Conservation (phyloP, 2,329 filamentous ascomycete species). For the Thelonectria blattea region DNA sequence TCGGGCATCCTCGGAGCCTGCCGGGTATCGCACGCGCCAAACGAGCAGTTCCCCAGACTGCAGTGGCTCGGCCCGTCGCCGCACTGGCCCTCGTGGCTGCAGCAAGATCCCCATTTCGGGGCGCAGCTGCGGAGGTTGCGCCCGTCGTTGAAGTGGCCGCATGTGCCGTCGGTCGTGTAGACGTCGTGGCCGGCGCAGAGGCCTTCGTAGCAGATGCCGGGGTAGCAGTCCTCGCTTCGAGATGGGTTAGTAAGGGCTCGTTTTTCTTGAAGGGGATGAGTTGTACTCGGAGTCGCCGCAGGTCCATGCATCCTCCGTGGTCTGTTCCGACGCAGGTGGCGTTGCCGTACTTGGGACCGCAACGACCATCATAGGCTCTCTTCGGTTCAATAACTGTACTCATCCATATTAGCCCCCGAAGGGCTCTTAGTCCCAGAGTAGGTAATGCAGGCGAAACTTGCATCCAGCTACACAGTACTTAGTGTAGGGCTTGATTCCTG, state of each 20-base stretch:
- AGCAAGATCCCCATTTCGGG: constrained; percentile 43
- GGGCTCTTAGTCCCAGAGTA: background rate
- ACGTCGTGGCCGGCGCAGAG: constrained; percentile 37
- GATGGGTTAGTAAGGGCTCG: background rate
- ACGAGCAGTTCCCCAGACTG: background rate
- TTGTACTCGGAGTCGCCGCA: constrained; percentile 13
- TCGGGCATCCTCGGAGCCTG: background rate
- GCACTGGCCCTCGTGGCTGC: constrained; percentile 36
- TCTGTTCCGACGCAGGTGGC: constrained; percentile 21
- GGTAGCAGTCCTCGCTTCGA: constrained; percentile 40
- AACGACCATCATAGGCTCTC: constrained; percentile 11
- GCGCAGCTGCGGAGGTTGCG: constrained; percentile 40
- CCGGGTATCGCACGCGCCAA: background rate
- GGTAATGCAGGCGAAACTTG: background rate
- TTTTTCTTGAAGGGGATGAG: no score
- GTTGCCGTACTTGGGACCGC: constrained; percentile 13
- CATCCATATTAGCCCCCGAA: background rate
- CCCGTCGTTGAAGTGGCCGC: constrained; percentile 30
- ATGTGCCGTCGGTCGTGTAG: constrained; percentile 45
- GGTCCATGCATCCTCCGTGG: constrained; percentile 17
- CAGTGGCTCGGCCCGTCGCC: constrained; percentile 36
- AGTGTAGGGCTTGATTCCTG: constrained; percentile 6
- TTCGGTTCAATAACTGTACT: constrained; percentile 1
- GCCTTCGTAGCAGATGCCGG: constrained; percentile 44
- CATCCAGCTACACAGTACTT: constrained; percentile 21